Evolutionary conservation across 441 rosid genomes (phyloP), one percentile per base, ranked within the genome.

Genomic region (Populus hybrid): DNA sequence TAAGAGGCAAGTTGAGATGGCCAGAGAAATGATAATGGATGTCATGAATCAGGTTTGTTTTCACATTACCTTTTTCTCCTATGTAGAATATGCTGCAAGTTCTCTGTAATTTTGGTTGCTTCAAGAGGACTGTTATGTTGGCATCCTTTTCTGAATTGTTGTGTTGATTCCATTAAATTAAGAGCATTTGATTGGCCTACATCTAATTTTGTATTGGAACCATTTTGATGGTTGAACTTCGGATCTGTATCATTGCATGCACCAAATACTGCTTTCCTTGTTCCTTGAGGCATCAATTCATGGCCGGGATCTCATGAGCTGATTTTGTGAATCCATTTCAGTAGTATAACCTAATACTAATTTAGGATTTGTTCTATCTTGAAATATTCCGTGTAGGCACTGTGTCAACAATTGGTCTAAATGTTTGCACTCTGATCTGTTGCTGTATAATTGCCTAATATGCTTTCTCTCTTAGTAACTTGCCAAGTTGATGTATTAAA

Each of bases 11-110:
- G 92, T 93, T 81, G 99, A 95, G 79, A 84, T 89, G 46, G 98
- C 98, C 20, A 86, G 82, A 24, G 97, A 89, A 54, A 78, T 95
- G 95, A 92, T 95, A 77, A 86, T 83, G 73, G 98, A 95, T 72
- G 97, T 90, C 70, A 91, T 95, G 97, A 86, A 68, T 83, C 99
- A 95, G 98, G 99, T 95, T 83, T 82, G 91, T 81, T 75, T 32
- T 78, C 76, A 73, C 59, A 30, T 76, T 57, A 40, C 42, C 63
- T 34, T 18, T 24, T 75, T n/a, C 68, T 59, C 70, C 40, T 57
- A 34, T 18, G 57, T 30, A 28, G 40, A 38, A 14, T 0, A 35
- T 3, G 30, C 14, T 24, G 28, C 42, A 28, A 28, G 1, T 67
- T 12, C 76, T 28, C 69, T 66, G n/a, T 24, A 38, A 12, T 8